Percentiles rank a stretch among this genome's conserved stretches.
These are phyloP conservation scores for Acanthochlamys bracteata DNA, from an alignment of 106 monocot species.

Conservation along the genomic window DNA sequence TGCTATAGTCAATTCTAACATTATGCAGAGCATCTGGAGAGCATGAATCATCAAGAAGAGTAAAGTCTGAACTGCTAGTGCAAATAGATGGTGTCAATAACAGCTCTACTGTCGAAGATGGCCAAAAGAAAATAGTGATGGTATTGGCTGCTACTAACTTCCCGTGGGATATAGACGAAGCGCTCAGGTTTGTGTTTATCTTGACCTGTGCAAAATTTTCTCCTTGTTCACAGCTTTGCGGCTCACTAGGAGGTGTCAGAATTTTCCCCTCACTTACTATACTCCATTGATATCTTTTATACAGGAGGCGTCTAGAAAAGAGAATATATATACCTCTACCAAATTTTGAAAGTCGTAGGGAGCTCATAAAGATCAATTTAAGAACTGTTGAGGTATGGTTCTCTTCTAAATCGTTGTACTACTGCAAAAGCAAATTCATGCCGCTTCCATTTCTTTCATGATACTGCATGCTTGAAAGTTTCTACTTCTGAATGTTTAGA, in stretches of 20 bases:
- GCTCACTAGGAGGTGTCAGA: no score
- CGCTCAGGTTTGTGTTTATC: constrained; percentile 55
- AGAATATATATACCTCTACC: constrained; percentile 97
- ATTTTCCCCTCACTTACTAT: not conserved
- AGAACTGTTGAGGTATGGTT: constrained; percentile 81
- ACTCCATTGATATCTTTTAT: not conserved
- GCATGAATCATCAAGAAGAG: constrained; percentile 97
- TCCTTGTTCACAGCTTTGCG: no score
- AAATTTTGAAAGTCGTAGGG: constrained; percentile 91
- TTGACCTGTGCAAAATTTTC: not conserved
- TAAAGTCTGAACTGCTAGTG: constrained; percentile 94
- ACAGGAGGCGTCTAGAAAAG: constrained; percentile 92
- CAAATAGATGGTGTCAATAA: constrained; percentile 96
- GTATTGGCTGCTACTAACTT: constrained; percentile 98
- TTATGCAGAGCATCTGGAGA: constrained; percentile 83
- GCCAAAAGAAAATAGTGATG: constrained; percentile 89
- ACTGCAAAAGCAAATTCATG: no score
- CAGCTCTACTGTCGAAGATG: constrained; percentile 74
- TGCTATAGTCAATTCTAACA: not conserved
- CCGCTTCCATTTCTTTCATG: not conserved
- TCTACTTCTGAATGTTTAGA: no score
- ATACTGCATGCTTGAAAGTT: not conserved
- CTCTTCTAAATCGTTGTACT: not conserved
- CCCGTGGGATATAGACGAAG: constrained; percentile 99
- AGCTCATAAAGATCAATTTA: constrained; percentile 87